Evolutionary conservation across 495 filamentous ascomycete genomes (phyloP), one percentile per base, ranked within the genome.

Genomic region (Jackrogersella multiformis): DNA sequence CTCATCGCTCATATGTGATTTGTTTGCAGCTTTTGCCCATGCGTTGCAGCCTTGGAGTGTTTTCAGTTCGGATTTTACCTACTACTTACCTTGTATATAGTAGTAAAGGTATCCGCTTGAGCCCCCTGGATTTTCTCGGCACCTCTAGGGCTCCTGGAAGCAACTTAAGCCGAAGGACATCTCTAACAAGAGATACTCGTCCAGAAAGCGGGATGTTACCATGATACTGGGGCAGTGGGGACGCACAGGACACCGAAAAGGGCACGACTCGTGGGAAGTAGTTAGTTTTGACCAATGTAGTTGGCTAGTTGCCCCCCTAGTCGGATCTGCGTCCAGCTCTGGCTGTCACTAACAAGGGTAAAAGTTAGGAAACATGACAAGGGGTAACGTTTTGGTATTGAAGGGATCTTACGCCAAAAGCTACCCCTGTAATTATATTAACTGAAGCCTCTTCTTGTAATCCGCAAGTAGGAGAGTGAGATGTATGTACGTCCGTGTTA

Each of bases 121-220:
- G 39, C 35, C 55, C 61, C 53, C 59, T 36, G 55, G 35, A 32
- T 45, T 28, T 60, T 66, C 63, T 66, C 55, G 63, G 55, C 56
- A 38, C 55, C 38, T 28, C 55, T 24, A 38, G 15, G 12, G 41
- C 46, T 66, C 56, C 64, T 61, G 69, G 51, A 63, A 73, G 74
- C 74, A 77, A 73, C 54, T 75, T 59, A 73, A 74, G 71, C 76
- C 76, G 76, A 76, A 66, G 69, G 73, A 72, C 60, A 68, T 74
- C 76, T 73, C 74, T 71, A 36, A 74, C 74, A 72, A 65, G 57
- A 73, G 53, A 62, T 53, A 68, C 64, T 74, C 65, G 66, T 61
- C 68, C 71, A 69, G 72, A 71, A 69, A 70, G 73, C 69, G 73
- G 71, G 66, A 73, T 71, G 62, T 42, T 59, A 66, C 68, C 68